phyloP scores from a whole-genome alignment of 352 stramenopile species.

The Phytophthora cryptogea region DNA sequence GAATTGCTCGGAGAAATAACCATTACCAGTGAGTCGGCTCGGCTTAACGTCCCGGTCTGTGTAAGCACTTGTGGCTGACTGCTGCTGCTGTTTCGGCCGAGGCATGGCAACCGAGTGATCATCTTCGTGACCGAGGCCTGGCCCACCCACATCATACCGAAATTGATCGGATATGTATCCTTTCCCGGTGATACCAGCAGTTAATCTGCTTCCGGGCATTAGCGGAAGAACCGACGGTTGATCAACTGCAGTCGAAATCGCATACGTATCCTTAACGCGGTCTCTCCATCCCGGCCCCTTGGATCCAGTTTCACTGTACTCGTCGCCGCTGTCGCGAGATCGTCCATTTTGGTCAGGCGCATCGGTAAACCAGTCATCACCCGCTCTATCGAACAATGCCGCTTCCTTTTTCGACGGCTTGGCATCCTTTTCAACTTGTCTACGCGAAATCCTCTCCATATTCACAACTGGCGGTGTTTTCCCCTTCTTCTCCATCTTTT shows the following conservation, averaged over 20 bases:
- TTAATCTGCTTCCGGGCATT: slow-evolving; percentile 17
- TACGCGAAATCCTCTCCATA: neutral
- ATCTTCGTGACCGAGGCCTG: slow-evolving; percentile 32
- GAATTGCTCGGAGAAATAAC: slow-evolving; percentile 38
- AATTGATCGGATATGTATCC: slow-evolving; percentile 45
- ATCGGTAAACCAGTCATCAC: slow-evolving; percentile 73
- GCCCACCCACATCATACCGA: slow-evolving; percentile 30
- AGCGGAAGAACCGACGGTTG: slow-evolving; percentile 12
- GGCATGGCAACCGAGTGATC: slow-evolving; percentile 25
- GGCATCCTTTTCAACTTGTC: slow-evolving; percentile 1
- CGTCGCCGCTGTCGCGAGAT: slow-evolving; percentile 16
- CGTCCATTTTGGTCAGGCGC: slow-evolving; percentile 15
- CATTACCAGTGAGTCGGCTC: slow-evolving; percentile 19
- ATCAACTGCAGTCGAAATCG: slow-evolving; percentile 16
- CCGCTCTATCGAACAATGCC: slow-evolving; percentile 51
- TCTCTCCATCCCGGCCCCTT: slow-evolving; percentile 37
- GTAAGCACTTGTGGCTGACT: neutral
- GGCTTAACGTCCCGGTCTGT: slow-evolving; percentile 15
- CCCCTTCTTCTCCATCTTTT: slow-evolving; percentile 13
- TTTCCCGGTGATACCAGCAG: slow-evolving; percentile 31
- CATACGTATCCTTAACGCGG: slow-evolving; percentile 34
- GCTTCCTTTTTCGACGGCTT: slow-evolving; percentile 4
- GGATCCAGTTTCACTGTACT: slow-evolving; percentile 16
- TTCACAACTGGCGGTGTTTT: neutral
- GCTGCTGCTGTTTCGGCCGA: slow-evolving; percentile 27